Base-by-base conservation (phyloP, 352 stramenopile species). In the Phytophthora fragariae region DNA sequence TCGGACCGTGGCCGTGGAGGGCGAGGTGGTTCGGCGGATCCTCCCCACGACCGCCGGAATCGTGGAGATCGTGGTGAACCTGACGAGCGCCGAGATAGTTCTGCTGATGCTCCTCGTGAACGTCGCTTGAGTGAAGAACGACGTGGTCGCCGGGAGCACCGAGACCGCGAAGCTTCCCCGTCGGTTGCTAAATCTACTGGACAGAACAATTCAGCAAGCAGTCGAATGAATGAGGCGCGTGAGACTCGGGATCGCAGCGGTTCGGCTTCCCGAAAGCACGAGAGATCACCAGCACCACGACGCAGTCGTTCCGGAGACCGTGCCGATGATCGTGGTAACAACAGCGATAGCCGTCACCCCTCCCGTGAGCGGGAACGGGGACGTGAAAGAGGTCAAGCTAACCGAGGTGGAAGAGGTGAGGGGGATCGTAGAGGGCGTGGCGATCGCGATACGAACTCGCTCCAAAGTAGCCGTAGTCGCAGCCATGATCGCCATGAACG, bases 291-390 rank as follows among this genome's bases (percentile, higher is more conserved):
- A 33, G 64, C 64, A 27, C 62, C 65, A 15, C 75, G 59, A 41
- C 77, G 73, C n/a, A 87, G 80, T 71, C 73, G 78, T 31, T 87
- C 80, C 33, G 65, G 75, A 15, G 80, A 87, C 15, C 78, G 75
- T 58, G 39, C 17, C 4, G 59, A 82, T 53, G 71, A 77, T 3
- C 72, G 47, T 65, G 68, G 72, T 4, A 79, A 56, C 33, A 74
- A 37, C 14, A 76, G 53, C 11, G 75, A 79, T 29, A 72, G 60
- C 11, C 67, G 59, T 49, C 77, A 72, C 7, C 56, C 77, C 41
- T 80, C 76, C 59, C 77, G 71, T n/a, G 74, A 81, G 19, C 74
- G 70, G 39, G 77, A 82, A 29, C 75, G 76, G 46, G 69, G 52
- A 39, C 72, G 66, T 39, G 74, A 75, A 47, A 58, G 70, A 64